Base-by-base conservation (phyloP, 345 rosid genomes). In the Noccaea bulbosa region DNA sequence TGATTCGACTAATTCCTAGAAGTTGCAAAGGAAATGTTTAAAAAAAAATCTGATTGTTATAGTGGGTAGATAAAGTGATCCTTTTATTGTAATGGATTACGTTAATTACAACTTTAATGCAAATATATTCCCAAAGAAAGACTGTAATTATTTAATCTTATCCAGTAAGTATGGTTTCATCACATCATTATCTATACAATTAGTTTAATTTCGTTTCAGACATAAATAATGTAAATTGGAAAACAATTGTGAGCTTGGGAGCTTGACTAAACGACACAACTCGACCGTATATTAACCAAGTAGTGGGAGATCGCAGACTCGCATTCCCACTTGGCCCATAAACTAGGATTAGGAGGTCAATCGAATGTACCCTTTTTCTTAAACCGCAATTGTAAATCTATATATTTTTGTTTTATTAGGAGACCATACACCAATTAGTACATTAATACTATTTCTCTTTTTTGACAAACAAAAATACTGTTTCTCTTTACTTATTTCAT, bases 241-340 rank as follows among this genome's bases (percentile, higher is more conserved):
- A 34, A 34, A 56, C 47, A 35, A 46, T 3, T 22, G 49, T 37
- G 51, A 22, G 48, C 33, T 39, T 30, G 17, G 62, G 48, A 39
- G 41, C 66, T 50, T 53, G 22, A 51, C 40, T 9, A 66, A 60
- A 67, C 27, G 12, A 35, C 53, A 56, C 22, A 27, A 35, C 15
- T 20, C 3, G 70, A 46, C 71, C 22, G 5, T 15, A 63, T 53
- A 22, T 38, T 27, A 37, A 22, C 63, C 52, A 72, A 72, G 45
- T 43, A 45, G 45, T 68, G 72, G 63, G 54, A 55, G 40, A 71
- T 35, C 63, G 61, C 30, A 62, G 55, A 20, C 22, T 20, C 22
- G 22, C 22, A 20, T 1, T 45, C 20, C 64, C 64, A 45, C 55
- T 64, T 72, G 58, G 22, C 4, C 22, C 11, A 48, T 12, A 38